Percentiles rank a stretch among this genome's conserved stretches.
phyloP scores from a whole-genome alignment of 352 stramenopile genomes.

The Globisporangium paddicum region DNA sequence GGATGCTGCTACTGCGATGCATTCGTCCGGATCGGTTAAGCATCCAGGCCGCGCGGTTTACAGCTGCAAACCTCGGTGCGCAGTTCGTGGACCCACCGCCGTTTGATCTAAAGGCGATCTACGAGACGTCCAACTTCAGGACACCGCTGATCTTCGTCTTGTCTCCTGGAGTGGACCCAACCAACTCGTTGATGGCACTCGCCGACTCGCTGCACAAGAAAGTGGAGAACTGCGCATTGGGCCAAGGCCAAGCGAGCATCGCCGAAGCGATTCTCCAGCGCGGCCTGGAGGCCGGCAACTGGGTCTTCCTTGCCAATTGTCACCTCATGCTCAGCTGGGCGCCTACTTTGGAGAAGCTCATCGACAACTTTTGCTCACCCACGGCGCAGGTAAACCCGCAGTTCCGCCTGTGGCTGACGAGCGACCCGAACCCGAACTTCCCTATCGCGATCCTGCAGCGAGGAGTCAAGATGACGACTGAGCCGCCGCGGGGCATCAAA shows the following conservation, averaged over 20 bases:
- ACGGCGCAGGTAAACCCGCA: conserved; percentile 68
- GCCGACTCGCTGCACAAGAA: conserved; percentile 75
- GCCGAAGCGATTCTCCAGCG: conserved; percentile 88
- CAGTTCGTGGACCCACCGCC: conserved; percentile 92
- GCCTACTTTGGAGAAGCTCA: conserved; percentile 92
- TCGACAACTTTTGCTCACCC: conserved; percentile 81
- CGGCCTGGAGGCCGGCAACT: conserved; percentile 84
- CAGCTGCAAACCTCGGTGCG: conserved; percentile 86
- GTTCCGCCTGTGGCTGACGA: conserved; percentile 94
- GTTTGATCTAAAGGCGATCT: conserved; percentile 91
- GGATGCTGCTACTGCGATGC: conserved; percentile 91
- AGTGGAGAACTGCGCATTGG: conserved; percentile 91
- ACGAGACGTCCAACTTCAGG: conserved; percentile 80
- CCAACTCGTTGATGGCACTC: conserved; percentile 88
- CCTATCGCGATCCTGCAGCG: conserved; percentile 94
- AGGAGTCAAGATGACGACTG: conserved; percentile 96
- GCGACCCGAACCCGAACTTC: conserved; percentile 92
- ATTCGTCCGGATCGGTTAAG: conserved; percentile 91
- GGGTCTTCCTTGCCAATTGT: conserved; percentile 96
- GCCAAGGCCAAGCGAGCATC: conserved; percentile 91
- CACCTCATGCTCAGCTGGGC: conserved; percentile 96
- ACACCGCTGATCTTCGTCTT: conserved; percentile 96
- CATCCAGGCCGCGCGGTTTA: conserved; percentile 90
- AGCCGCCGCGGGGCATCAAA: conserved; percentile 90
- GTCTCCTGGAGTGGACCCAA: conserved; percentile 93